phyloP scores from a whole-genome alignment of 2,329 filamentous ascomycete genomes.

The Microsporum ferrugineum region DNA sequence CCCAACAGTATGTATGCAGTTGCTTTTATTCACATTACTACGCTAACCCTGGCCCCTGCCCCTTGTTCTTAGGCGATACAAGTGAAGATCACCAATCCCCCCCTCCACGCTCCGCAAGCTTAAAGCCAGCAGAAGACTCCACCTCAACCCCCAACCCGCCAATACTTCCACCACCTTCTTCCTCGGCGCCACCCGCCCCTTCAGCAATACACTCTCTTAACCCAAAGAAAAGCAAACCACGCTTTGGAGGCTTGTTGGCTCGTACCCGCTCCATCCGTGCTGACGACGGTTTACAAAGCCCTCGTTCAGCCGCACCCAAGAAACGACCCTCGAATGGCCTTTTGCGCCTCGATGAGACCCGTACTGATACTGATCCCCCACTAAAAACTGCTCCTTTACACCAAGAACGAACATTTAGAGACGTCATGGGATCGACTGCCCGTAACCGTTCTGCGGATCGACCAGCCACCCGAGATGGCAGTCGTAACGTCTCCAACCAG shows the following conservation, averaged over 20 bases:
- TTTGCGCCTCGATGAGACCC: constrained; percentile 28
- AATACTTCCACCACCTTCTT: constrained; percentile 1
- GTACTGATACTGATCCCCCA: constrained; percentile 30
- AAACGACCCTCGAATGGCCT: constrained; percentile 32
- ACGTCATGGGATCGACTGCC: constrained; percentile 52
- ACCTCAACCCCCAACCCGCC: neutral
- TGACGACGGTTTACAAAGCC: constrained; percentile 30
- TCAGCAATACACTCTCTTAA: constrained; percentile 12
- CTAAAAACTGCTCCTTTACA: constrained; percentile 54
- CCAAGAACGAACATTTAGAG: constrained; percentile 55
- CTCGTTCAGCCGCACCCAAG: constrained; percentile 17
- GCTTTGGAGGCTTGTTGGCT: constrained; percentile 35
- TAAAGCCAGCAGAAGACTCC: constrained; percentile 14
- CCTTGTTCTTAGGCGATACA: constrained; percentile 8
- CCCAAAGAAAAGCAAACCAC: constrained; percentile 34
- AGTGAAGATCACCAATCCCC: constrained; percentile 11
- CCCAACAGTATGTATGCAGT: neutral
- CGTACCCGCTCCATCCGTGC: constrained; percentile 36
- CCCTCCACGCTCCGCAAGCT: constrained; percentile 5
- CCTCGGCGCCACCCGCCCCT: neutral
- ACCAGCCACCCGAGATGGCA: constrained; percentile 21
- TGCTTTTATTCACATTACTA: neutral
- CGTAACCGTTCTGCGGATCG: constrained; percentile 68
- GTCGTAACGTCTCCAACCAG: constrained; percentile 19
- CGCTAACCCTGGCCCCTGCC: neutral